A percentile compares a stretch with the other conserved stretches of the same genome.
These are phyloP conservation scores for Dendrostoma leiphaemia DNA, from an alignment of 2,329 filamentous ascomycete genomes.

Conservation along the genomic window DNA sequence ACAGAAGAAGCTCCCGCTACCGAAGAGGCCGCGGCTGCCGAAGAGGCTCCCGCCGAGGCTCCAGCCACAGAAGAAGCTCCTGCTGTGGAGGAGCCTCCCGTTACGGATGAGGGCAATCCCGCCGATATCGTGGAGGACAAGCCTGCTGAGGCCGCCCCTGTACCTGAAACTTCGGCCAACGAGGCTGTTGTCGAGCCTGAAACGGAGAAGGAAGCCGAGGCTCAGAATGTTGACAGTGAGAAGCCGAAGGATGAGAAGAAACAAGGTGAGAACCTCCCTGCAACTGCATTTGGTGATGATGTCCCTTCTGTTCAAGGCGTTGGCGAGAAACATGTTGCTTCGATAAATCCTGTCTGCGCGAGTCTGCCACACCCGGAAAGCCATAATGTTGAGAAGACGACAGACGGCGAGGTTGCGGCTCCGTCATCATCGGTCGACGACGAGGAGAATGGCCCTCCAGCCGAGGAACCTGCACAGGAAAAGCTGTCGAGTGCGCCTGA, in stretches of 20 bases:
- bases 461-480: not conserved
- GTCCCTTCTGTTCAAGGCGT: conserved; percentile 12
- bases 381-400: conserved; percentile 6
- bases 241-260: conserved; percentile 6
- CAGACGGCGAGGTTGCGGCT: conserved; percentile 6
- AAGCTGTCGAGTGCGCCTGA: not conserved
- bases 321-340: conserved; percentile 18
- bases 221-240: not conserved
- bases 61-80: conserved; percentile 12
- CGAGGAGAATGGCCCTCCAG: not conserved
- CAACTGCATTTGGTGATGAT: conserved; percentile 15
- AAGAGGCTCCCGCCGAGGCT: conserved; percentile 16
- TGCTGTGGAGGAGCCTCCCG: conserved; percentile 4
- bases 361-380: conserved; percentile 4
- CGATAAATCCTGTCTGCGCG: conserved; percentile 17
- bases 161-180: not conserved
- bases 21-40: conserved; percentile 11
- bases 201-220: not conserved
- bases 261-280: conserved; percentile 17
- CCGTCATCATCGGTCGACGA: conserved; percentile 2
- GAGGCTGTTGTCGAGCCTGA: not conserved
- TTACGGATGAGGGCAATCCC: conserved; percentile 7
- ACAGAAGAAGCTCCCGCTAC: conserved; percentile 13
- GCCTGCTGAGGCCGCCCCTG: not conserved
- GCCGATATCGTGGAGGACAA: conserved; percentile 5